Evolutionary conservation across 176 grass and related monocot genomes (phyloP).

Genomic region (Triticum urartu): DNA sequence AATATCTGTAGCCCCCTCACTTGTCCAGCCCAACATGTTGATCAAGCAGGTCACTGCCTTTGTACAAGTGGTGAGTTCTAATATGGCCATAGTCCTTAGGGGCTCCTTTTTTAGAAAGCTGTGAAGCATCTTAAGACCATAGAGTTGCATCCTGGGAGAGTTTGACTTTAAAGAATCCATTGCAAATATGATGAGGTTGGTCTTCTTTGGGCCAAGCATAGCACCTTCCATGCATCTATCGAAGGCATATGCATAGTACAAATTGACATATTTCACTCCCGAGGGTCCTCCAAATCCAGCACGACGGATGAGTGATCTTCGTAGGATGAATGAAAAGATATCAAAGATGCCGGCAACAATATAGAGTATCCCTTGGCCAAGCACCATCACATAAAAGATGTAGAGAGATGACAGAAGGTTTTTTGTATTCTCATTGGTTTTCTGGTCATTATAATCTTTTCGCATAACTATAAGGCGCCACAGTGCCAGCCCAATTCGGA

Average conservation of each 20-base stretch:
- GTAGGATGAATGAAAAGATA: neutral
- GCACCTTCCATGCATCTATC: neutral
- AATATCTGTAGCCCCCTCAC: neutral
- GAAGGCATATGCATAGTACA: neutral
- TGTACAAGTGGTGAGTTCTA: neutral
- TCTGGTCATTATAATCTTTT: neutral
- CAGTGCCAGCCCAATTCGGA: neutral
- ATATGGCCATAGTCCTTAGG: neutral
- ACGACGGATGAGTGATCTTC: neutral
- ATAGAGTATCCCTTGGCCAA: neutral
- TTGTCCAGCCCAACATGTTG: neutral
- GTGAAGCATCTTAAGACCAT: slow-evolving; percentile 4
- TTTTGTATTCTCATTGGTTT: neutral
- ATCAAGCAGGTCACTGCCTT: neutral
- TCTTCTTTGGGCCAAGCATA: neutral
- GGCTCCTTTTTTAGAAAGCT: neutral
- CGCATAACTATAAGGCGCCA: neutral
- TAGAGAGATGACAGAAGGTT: neutral
- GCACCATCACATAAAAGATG: neutral
- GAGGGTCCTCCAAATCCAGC: neutral
- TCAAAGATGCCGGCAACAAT: neutral
- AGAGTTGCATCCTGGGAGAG: neutral
- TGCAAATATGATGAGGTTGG: neutral
- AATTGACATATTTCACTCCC: neutral
- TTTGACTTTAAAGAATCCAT: neutral